Evolutionary conservation across 2,329 filamentous ascomycete genomes (phyloP), one percentile per base, ranked within the genome.

Genomic region (Xylaria hypoxylon): DNA sequence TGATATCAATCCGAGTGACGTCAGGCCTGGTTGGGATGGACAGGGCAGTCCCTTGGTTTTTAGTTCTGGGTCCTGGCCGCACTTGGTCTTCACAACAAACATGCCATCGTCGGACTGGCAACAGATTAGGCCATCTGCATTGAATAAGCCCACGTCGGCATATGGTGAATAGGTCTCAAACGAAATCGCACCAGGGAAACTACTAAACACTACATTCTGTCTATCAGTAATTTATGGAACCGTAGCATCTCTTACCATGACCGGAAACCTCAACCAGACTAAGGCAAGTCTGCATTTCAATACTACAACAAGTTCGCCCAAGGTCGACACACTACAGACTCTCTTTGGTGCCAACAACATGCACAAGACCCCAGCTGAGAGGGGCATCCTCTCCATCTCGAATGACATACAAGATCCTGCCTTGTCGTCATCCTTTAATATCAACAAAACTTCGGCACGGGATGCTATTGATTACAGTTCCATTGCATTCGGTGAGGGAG

Each of bases 71-170:
- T 52, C 47, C 35, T 64, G 62, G 55, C 15, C 53, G 7, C 24
- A 38, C 15, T 47, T 64, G n/a, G 28, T 59, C n/a, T 64, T 64
- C 22, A 33, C 62, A 59, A 59, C 62, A 6, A 64, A 64, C n/a
- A 17, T 57, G 3, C 40, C 42, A 22, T 31, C 5, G 8, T 31
- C 28, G 11, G 7, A 35, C 33, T 35, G 33, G 33, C 7, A 13
- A 1, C 22, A 19, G 26, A 5, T 47, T 11, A 22, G 33, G 22
- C 22, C 15, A 3, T 59, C 58, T 44, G 47, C 26, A 31, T 19
- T 64, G 17, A 19, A 8, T 1, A 2, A 50, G 22, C 26, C 24
- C 28, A 31, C 15, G 19, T 24, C 53, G 15, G n/a, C n/a, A n/a
- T 59, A 64, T 40, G 53, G 38, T 10, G 55, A 59, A 52, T 59